Percentiles rank a stretch among this genome's conserved stretches.
These are phyloP conservation scores for Peronospora farinosa DNA, from an alignment of 352 stramenopile genomes.

Conservation along the genomic window DNA sequence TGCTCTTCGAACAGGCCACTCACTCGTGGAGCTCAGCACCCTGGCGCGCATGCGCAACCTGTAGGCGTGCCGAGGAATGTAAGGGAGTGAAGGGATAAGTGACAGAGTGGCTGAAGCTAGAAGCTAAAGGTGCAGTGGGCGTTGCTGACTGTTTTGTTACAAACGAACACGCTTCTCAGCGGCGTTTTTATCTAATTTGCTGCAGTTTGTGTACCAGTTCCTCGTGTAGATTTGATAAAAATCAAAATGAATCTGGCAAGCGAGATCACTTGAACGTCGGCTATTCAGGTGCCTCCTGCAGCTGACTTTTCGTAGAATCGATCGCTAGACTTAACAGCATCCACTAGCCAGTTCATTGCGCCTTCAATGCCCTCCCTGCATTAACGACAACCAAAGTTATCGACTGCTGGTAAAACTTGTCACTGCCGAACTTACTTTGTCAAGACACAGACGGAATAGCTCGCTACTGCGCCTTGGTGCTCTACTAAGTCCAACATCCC, in stretches of 20 bases:
- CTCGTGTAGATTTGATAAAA: neutral
- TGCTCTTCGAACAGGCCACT: conserved; percentile 88
- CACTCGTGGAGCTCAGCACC: conserved; percentile 74
- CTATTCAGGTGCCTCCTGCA: conserved; percentile 16
- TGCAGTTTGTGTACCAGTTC: conserved; percentile 5
- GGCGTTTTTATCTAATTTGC: conserved; percentile 17
- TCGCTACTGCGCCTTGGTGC: conserved; percentile 34
- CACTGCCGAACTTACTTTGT: conserved; percentile 29
- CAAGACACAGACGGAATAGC: conserved; percentile 55
- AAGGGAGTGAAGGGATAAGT: conserved; percentile 10
- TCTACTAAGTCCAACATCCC: conserved; percentile 39
- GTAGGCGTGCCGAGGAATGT: conserved; percentile 29
- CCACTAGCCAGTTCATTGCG: conserved; percentile 69
- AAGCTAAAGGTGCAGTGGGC: neutral
- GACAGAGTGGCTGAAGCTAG: conserved; percentile 10
- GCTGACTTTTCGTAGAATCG: conserved; percentile 50
- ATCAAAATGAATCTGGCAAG: conserved; percentile 3
- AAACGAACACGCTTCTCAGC: conserved; percentile 8
- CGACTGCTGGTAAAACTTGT: neutral
- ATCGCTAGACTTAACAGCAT: conserved; percentile 63
- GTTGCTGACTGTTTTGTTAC: conserved; percentile 8
- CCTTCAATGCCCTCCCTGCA: conserved; percentile 56
- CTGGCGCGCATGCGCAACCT: conserved; percentile 63
- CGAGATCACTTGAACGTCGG: neutral
- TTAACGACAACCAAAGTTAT: conserved; percentile 3